phyloP scores from a whole-genome alignment of 2,329 filamentous ascomycete species.

The Botrytis byssoidea region DNA sequence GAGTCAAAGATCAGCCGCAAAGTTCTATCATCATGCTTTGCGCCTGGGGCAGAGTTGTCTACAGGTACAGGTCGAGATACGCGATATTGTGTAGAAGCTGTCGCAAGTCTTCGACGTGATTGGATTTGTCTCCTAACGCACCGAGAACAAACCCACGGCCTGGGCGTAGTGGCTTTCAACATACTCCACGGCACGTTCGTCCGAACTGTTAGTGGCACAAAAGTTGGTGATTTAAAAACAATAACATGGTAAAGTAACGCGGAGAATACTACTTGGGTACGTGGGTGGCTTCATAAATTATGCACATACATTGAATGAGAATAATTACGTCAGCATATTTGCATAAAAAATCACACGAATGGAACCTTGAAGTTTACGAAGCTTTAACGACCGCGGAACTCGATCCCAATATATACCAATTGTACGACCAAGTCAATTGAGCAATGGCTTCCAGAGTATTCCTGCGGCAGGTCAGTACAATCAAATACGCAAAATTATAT shows the following conservation, averaged over 20 bases:
- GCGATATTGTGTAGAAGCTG: conserved; percentile 23
- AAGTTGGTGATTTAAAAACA: not conserved
- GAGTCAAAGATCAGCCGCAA: conserved; percentile 85
- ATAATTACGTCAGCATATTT: conserved; percentile 16
- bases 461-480: conserved; percentile 49
- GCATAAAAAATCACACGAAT: conserved; percentile 18
- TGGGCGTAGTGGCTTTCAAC: conserved; percentile 35
- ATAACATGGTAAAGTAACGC: not conserved
- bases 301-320: conserved; percentile 15
- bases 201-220: conserved; percentile 4
- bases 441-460: conserved; percentile 54
- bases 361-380: conserved; percentile 14
- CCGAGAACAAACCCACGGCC: conserved; percentile 50
- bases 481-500: conserved; percentile 22
- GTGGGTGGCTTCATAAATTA: conserved; percentile 9
- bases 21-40: conserved; percentile 65
- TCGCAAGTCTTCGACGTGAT: conserved; percentile 22
- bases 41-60: conserved; percentile 30
- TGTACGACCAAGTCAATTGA: conserved; percentile 31
- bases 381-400: conserved; percentile 19
- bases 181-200: conserved; percentile 25
- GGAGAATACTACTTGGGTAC: not conserved
- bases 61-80: conserved; percentile 28
- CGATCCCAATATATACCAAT: conserved; percentile 10
- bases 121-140: conserved; percentile 44